Conservation (phyloP, 2,329 filamentous ascomycete genomes). For the Sporothrix curviconia region DNA sequence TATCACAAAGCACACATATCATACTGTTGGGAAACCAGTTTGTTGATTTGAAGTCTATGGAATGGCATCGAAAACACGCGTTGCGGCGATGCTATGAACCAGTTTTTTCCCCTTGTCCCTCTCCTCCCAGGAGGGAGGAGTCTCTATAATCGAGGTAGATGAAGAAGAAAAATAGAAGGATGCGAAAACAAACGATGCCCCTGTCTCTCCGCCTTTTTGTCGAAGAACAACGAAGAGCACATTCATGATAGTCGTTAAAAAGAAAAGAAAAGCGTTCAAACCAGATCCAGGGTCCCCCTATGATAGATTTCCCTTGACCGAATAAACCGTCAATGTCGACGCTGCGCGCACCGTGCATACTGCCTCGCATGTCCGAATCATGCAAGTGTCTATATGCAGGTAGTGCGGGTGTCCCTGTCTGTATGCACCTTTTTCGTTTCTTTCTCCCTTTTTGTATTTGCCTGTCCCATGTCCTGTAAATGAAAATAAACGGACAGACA, state of each 20-base stretch:
- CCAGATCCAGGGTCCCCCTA: slow-evolving; percentile 24
- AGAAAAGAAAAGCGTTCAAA: slow-evolving; percentile 26
- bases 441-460: slow-evolving; percentile 12
- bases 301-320: slow-evolving; percentile 24
- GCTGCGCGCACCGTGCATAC: slow-evolving; percentile 17
- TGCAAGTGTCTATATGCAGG: too few species aligned
- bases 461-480: slow-evolving; percentile 15
- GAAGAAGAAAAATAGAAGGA: slow-evolving; percentile 28
- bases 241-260: slow-evolving; percentile 33
- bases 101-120: not conserved
- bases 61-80: slow-evolving; percentile 28
- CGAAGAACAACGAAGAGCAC: slow-evolving; percentile 27
- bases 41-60: slow-evolving; percentile 49
- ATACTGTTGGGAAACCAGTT: slow-evolving; percentile 43
- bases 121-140: slow-evolving; percentile 18
- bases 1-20: not conserved
- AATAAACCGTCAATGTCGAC: slow-evolving; percentile 27
- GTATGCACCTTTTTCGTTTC: slow-evolving; percentile 19
- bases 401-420: slow-evolving; percentile 20
- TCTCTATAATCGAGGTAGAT: slow-evolving; percentile 21
- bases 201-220: slow-evolving; percentile 27
- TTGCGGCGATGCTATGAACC: slow-evolving; percentile 30
- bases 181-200: slow-evolving; percentile 25
- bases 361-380: too few species aligned
- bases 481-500: slow-evolving; percentile 22